A percentile compares a stretch with the other conserved stretches of the same genome.
These are phyloP conservation scores for Botrytis deweyae DNA, from an alignment of 2,329 filamentous ascomycete species.

Conservation along the genomic window DNA sequence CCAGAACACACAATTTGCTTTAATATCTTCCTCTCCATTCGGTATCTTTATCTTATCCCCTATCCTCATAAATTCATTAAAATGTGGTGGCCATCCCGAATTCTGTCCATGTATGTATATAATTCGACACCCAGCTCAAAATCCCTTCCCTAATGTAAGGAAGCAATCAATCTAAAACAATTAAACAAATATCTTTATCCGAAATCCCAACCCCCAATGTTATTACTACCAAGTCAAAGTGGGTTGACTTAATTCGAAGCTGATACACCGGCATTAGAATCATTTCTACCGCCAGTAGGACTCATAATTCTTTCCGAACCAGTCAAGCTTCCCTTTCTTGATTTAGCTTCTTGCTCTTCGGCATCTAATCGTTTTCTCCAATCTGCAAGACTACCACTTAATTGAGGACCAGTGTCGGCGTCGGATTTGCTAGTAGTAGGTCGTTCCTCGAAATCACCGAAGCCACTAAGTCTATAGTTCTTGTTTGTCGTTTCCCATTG, in stretches of 20 bases:
- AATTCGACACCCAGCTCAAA: slow-evolving; percentile 10
- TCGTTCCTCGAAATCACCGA: slow-evolving; percentile 70
- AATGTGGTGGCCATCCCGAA: slow-evolving; percentile 11
- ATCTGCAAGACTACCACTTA: slow-evolving; percentile 72
- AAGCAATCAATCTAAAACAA: slow-evolving; percentile 15
- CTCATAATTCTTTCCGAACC: slow-evolving; percentile 13
- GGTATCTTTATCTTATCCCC: slow-evolving; percentile 16
- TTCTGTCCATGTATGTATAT: slow-evolving; percentile 8
- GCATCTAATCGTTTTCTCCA: slow-evolving; percentile 77
- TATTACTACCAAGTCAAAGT: not conserved
- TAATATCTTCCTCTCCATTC: slow-evolving; percentile 10
- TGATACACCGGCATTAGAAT: slow-evolving; percentile 1
- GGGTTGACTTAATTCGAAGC: slow-evolving; percentile 7
- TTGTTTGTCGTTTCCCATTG: slow-evolving; percentile 98
- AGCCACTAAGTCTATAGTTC: slow-evolving; percentile 85
- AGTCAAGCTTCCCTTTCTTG: not conserved
- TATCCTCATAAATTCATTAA: slow-evolving; percentile 21
- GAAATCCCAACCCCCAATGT: not conserved
- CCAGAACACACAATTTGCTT: slow-evolving; percentile 12
- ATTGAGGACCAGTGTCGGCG: slow-evolving; percentile 47
- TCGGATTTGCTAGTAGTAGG: slow-evolving; percentile 26
- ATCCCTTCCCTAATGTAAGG: not conserved
- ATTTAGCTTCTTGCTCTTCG: slow-evolving; percentile 33
- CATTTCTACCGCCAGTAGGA: slow-evolving; percentile 6
- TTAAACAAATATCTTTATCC: slow-evolving; percentile 7